Evolutionary conservation across 1,284 basidiomycete species (phyloP).

Genomic region (Cryptococcus hybrid): DNA sequence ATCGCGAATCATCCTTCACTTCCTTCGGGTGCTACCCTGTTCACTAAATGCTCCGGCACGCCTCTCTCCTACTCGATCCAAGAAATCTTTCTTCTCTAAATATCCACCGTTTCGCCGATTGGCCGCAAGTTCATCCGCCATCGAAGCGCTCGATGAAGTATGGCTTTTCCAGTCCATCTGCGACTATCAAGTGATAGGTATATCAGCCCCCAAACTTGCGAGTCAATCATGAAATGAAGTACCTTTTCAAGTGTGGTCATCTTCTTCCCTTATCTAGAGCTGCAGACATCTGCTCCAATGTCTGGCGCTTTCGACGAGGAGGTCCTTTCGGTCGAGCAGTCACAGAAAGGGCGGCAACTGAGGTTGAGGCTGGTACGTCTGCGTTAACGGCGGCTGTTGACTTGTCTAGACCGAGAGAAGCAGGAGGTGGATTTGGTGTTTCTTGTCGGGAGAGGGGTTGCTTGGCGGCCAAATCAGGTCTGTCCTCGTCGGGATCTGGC

Average conservation of each 20-base stretch:
- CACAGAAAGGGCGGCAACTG: background rate
- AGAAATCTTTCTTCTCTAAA: slow-evolving; percentile 45
- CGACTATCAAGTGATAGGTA: slow-evolving; percentile 23
- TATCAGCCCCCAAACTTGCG: background rate
- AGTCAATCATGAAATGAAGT: slow-evolving; percentile 1
- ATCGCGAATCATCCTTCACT: background rate
- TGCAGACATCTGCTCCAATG: slow-evolving; percentile 46
- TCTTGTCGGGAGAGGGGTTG: background rate
- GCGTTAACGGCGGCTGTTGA: background rate
- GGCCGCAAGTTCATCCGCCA: slow-evolving; percentile 39
- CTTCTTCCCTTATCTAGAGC: slow-evolving; percentile 45
- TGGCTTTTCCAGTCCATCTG: slow-evolving; percentile 48
- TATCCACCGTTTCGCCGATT: slow-evolving; percentile 43
- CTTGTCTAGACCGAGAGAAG: background rate
- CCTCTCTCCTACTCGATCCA: slow-evolving; percentile 45
- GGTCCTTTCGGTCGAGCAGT: slow-evolving; percentile 15
- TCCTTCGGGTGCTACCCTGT: background rate
- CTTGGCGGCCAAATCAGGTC: background rate
- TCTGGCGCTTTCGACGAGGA: slow-evolving; percentile 42
- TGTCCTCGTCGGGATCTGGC: background rate
- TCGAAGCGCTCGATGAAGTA: slow-evolving; percentile 19
- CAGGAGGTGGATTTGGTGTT: background rate
- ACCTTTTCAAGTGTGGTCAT: slow-evolving; percentile 51
- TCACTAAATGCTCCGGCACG: slow-evolving; percentile 16
- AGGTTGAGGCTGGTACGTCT: background rate